Base-by-base conservation (phyloP, 768 basidiomycete genomes). In the Mrakia frigida region DNA sequence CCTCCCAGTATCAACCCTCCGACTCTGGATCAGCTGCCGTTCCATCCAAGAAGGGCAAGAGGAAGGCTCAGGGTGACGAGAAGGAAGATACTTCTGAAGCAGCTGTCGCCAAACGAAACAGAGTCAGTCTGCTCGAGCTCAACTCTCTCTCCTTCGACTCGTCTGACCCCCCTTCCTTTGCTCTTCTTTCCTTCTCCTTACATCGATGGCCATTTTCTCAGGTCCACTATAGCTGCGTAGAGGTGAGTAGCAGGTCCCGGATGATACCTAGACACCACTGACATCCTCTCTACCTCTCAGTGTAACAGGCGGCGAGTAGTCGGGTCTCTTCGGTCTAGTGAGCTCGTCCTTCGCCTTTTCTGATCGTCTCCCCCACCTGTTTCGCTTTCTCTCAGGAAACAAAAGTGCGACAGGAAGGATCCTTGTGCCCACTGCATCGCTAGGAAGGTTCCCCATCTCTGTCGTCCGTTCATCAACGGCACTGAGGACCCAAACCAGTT, bases 381-480 rank as follows among this genome's bases (percentile, higher is more conserved):
- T 23, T 53, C 18, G 0, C 41, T 18, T 56, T 61, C 46, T 72
- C 59, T 18, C 14, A n/a, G 37, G n/a, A n/a, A 6, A 23, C 14
- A 7, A 16, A 25, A 70, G 73, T 74, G 72, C 43, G 77, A 78
- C 41, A 56, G 77, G 23, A 50, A 74, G 53, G 28, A 59, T 25
- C 77, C 77, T 1, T 78, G 72, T 50, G 33, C 59, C 5, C 82
- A 84, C 71, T 83, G 83, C 75, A 81, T 84, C 21, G 82, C 82
- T 7, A 78, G 83, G 33, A 80, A 82, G 60, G 83, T 84, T 0
- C 83, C 83, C 0, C 82, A 84, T 77, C 81, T 84, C 3, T 84
- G 83, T 73, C 69, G 83, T 71, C 82, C 82, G 10, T 84, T 84
- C 78, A 76, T 84, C 52, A 83, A 83, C 76, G 82, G 82, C 6